phyloP scores from a whole-genome alignment of 768 basidiomycete species.

The Termitomyces heimii region DNA sequence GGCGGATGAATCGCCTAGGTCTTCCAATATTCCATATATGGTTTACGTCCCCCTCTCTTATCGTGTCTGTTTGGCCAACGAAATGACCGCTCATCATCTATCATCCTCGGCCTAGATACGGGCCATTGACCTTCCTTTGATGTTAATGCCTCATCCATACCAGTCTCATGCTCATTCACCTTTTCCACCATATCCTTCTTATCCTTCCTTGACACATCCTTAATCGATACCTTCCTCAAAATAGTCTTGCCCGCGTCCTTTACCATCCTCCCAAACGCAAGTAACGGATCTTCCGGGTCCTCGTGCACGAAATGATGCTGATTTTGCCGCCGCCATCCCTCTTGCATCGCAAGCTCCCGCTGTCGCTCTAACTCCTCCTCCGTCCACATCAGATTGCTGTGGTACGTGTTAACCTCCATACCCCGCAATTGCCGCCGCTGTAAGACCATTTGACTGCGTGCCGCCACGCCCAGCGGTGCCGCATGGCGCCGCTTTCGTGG shows the following conservation, averaged over 20 bases:
- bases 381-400: slow-evolving; percentile 27
- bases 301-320: slow-evolving; percentile 12
- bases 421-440: slow-evolving; percentile 19
- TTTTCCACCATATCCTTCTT: slow-evolving; percentile 8
- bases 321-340: slow-evolving; percentile 13
- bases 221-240: slow-evolving; percentile 44
- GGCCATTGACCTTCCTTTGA: slow-evolving; percentile 1
- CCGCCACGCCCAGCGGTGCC: slow-evolving; percentile 51
- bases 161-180: slow-evolving; percentile 2
- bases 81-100: slow-evolving; percentile 20
- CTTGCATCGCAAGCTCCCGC: slow-evolving; percentile 15
- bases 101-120: slow-evolving; percentile 1
- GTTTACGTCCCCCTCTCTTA: slow-evolving; percentile 19
- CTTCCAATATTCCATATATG: slow-evolving; percentile 13
- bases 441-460: slow-evolving; percentile 34
- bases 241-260: slow-evolving; percentile 44
- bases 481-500: slow-evolving; percentile 42
- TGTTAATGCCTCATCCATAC: neutral
- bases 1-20: neutral
- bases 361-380: slow-evolving; percentile 32
- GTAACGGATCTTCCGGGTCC: slow-evolving; percentile 39
- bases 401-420: neutral
- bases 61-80: slow-evolving; percentile 22
- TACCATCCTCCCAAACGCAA: slow-evolving; percentile 43
- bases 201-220: slow-evolving; percentile 20